Base-by-base conservation (phyloP, 352 stramenopile species). In the Pythium diclinum region DNA sequence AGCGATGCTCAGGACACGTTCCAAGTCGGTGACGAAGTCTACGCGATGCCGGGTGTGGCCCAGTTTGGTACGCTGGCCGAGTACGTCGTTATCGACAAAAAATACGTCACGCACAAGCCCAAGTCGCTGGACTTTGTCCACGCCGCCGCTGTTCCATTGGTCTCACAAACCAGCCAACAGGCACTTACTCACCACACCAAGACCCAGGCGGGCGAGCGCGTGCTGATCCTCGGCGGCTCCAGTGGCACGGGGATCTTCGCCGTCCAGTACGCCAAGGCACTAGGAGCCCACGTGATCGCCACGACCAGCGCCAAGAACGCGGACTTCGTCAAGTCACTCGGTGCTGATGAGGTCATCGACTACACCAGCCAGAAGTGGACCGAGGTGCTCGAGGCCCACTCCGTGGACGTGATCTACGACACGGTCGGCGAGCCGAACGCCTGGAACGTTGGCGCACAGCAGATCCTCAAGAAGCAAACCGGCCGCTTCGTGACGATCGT, bases 211-310 rank as follows among this genome's bases (percentile, higher is more conserved):
- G 76, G 65, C n/a, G 53, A 83, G 32, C 71, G 56, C 19, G 70
- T 85, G 63, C 65, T 85, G 5, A 75, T 88, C 53, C 63, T 83
- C 4, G 79, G 77, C 3, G 79, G 72, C 11, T 75, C 67, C 34
- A 73, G 73, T 28, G 67, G 56, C 32, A 73, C 72, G 2, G 79
- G 79, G 1, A 66, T 74, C 34, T 72, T 80, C 47, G 79, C 69
- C 3, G 67, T 88, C 1, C 77, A 88, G 38, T 61, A 85, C 19
- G 76, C 72, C 28, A 85, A 86, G 66, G 17, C 51, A 3, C 19
- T 33, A 1, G 51, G 30, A 3, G 25, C 23, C 28, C n/a, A 57
- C 6, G 51, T 57, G 25, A 74, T 78, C 54, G 52, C 59, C 1
- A 81, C 71, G 0, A 62, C 52, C 4, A 84, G 76, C 36, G 21